Evolutionary conservation across 345 rosid species (phyloP).

Genomic region (Gossypium raimondii): DNA sequence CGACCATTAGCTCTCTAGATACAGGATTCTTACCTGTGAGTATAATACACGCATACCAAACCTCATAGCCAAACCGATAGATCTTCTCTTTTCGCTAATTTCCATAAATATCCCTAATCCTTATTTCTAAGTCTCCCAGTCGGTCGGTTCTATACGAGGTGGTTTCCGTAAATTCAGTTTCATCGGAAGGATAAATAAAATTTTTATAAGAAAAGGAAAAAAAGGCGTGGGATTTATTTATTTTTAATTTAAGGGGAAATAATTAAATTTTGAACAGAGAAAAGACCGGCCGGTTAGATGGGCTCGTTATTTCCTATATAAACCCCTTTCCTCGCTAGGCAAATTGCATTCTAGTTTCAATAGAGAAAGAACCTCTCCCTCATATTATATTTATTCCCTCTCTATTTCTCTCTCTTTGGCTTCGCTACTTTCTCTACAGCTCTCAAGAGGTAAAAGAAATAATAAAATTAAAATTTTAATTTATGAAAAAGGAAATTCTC

Average conservation of each 20-base stretch:
- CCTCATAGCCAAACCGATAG: background rate
- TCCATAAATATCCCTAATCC: background rate
- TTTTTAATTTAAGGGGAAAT: conserved; percentile 1
- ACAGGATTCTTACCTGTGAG: conserved; percentile 21
- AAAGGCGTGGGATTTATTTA: conserved; percentile 8
- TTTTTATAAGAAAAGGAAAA: no score
- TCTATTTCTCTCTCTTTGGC: background rate
- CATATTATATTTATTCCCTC: conserved; percentile 7
- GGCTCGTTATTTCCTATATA: conserved; percentile 55
- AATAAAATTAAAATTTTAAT: background rate
- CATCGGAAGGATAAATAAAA: background rate
- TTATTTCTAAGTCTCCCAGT: background rate
- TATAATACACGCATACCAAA: conserved; percentile 11
- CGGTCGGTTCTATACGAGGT: background rate
- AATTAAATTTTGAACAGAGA: conserved; percentile 28
- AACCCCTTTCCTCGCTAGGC: conserved; percentile 22
- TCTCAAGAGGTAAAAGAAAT: conserved; percentile 30
- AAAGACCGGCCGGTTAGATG: conserved; percentile 33
- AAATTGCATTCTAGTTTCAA: conserved; percentile 16
- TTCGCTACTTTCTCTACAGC: conserved; percentile 24
- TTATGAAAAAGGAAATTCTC: background rate
- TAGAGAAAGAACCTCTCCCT: conserved; percentile 14
- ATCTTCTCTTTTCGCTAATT: background rate
- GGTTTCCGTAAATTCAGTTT: background rate
- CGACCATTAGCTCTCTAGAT: background rate